A percentile compares a stretch with the other conserved stretches of the same genome.
Evolutionary conservation across 148 eudicot species (phyloP).

Genomic region (Spergularia marina): DNA sequence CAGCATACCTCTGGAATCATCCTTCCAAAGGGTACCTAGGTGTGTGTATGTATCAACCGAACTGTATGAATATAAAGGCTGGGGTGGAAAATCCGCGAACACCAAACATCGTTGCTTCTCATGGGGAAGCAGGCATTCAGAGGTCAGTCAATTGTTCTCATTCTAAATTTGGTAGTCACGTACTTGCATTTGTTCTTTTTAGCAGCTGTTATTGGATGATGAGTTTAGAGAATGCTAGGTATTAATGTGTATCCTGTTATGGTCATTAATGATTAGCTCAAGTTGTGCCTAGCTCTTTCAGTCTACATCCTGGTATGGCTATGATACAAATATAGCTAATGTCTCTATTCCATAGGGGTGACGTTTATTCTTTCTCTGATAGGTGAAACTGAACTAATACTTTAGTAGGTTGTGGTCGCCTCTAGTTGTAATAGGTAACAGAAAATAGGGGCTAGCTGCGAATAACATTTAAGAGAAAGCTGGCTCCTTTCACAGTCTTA

Average conservation of each 20-base stretch:
- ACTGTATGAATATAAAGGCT: constrained; percentile 74
- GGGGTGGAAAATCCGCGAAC: constrained; percentile 71
- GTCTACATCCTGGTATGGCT: too few relatives aligned
- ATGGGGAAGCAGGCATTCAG: constrained; percentile 87
- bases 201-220: neutral
- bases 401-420: too few relatives aligned
- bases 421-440: too few relatives aligned
- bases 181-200: neutral
- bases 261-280: neutral
- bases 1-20: constrained; percentile 87
- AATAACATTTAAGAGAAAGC: too few relatives aligned
- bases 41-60: constrained; percentile 83
- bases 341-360: too few relatives aligned
- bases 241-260: neutral
- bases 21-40: constrained; percentile 77
- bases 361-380: too few relatives aligned
- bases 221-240: neutral
- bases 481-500: too few relatives aligned
- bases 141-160: constrained; percentile 48
- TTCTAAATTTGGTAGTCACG: neutral
- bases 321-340: too few relatives aligned
- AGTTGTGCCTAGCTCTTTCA: too few relatives aligned
- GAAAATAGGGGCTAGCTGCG: too few relatives aligned
- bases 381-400: too few relatives aligned
- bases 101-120: constrained; percentile 71